phyloP scores from a whole-genome alignment of 805 yeast species.

The Tetrapisispora arboricola region DNA sequence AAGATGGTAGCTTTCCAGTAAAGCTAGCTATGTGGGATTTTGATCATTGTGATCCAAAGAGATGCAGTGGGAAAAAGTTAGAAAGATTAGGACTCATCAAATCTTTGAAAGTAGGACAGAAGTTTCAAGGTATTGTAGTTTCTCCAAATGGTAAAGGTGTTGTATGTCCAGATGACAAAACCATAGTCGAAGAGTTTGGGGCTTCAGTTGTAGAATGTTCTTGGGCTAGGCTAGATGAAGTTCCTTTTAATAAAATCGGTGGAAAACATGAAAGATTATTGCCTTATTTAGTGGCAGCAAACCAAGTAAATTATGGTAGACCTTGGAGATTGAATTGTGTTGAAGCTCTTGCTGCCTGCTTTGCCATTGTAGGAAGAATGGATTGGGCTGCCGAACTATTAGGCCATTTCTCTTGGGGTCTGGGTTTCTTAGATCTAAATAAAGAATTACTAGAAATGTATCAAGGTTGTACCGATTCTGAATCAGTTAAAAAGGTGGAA shows the following conservation, averaged over 20 bases:
- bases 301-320: slow-evolving; percentile 91
- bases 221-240: slow-evolving; percentile 95
- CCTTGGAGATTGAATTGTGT: slow-evolving; percentile 96
- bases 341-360: slow-evolving; percentile 94
- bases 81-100: slow-evolving; percentile 80
- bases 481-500: slow-evolving; percentile 62
- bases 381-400: slow-evolving; percentile 82
- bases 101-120: slow-evolving; percentile 80
- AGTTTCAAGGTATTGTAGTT: slow-evolving; percentile 81
- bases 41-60: slow-evolving; percentile 95
- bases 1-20: slow-evolving; percentile 51
- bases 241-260: slow-evolving; percentile 90
- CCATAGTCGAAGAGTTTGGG: slow-evolving; percentile 67
- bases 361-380: slow-evolving; percentile 81
- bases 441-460: slow-evolving; percentile 67
- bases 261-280: slow-evolving; percentile 78
- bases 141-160: slow-evolving; percentile 87
- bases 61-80: slow-evolving; percentile 91
- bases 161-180: slow-evolving; percentile 80
- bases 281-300: slow-evolving; percentile 92
- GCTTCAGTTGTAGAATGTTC: slow-evolving; percentile 99
- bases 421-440: slow-evolving; percentile 74
- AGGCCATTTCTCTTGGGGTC: slow-evolving; percentile 86
- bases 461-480: slow-evolving; percentile 71
- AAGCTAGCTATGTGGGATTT: slow-evolving; percentile 98